These are phyloP conservation scores for Fraxinus pennsylvanica DNA, from an alignment of 257 asterid genomes.

Conservation along the genomic window DNA sequence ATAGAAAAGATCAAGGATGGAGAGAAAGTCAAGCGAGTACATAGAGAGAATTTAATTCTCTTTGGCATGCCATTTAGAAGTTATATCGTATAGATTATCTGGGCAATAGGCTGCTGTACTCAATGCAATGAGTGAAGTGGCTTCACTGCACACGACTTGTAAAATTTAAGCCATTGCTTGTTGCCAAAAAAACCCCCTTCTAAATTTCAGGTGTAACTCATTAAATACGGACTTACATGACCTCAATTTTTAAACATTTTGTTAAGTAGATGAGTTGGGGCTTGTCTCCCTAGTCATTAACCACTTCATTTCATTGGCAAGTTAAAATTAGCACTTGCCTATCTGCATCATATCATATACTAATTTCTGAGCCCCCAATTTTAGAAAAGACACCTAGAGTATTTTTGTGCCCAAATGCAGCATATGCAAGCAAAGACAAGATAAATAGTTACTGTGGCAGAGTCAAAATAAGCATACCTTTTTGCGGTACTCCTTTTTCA, in stretches of 20 bases:
- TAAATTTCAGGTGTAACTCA: no score
- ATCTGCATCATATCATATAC: not conserved
- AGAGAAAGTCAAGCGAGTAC: not conserved
- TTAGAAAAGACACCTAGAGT: not conserved
- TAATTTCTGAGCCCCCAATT: not conserved
- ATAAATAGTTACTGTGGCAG: constrained; percentile 9
- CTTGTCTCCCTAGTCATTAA: not conserved
- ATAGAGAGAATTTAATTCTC: not conserved
- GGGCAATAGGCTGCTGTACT: not conserved
- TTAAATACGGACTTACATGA: no score
- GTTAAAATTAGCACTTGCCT: not conserved
- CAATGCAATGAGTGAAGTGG: not conserved
- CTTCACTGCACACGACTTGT: not conserved
- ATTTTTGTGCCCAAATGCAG: constrained; percentile 17
- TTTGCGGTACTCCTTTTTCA: constrained; percentile 90
- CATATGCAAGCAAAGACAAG: constrained; percentile 2
- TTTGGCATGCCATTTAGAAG: not conserved
- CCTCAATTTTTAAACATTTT: no score
- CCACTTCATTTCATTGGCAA: not conserved
- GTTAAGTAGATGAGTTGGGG: not conserved
- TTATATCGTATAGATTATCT: not conserved
- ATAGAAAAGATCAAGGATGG: not conserved
- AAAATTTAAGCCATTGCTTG: not conserved
- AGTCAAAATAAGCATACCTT: constrained; percentile 50
- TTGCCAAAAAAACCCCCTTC: not conserved